Conservation (phyloP, 1,284 basidiomycete species). For the Singerocomus inundabilis region DNA sequence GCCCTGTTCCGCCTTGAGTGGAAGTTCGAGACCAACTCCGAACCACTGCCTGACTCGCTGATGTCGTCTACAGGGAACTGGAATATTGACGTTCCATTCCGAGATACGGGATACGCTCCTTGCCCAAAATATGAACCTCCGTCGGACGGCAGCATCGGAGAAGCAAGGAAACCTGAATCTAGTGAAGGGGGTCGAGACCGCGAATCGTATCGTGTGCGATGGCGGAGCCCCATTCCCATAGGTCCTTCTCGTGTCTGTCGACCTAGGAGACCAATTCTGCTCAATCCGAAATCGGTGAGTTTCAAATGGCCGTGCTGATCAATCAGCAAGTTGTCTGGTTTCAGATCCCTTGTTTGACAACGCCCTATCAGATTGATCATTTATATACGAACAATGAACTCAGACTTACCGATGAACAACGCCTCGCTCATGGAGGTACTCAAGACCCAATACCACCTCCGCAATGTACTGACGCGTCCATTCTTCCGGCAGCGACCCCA, state of each 20-base stretch:
- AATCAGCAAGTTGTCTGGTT: slow-evolving; percentile 97
- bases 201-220: slow-evolving; percentile 60
- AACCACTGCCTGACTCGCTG: slow-evolving; percentile 79
- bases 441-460: slow-evolving; percentile 92
- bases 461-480: slow-evolving; percentile 98
- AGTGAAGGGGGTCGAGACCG: slow-evolving; percentile 77
- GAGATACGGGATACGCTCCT: slow-evolving; percentile 55
- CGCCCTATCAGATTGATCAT: slow-evolving; percentile 8
- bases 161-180: slow-evolving; percentile 77
- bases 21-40: slow-evolving; percentile 67
- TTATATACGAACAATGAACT: neutral
- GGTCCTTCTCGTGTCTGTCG: slow-evolving; percentile 88
- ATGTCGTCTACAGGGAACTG: slow-evolving; percentile 72
- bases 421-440: slow-evolving; percentile 91
- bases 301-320: slow-evolving; percentile 96
- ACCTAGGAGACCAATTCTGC: slow-evolving; percentile 94
- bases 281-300: slow-evolving; percentile 96
- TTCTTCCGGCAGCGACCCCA: slow-evolving; percentile 93
- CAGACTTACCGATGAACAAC: slow-evolving; percentile 92
- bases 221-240: slow-evolving; percentile 50
- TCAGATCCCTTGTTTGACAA: slow-evolving; percentile 74
- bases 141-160: slow-evolving; percentile 64
- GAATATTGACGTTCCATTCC: slow-evolving; percentile 63
- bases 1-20: slow-evolving; percentile 55
- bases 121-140: slow-evolving; percentile 82